Conservation (phyloP, 2,329 filamentous ascomycete species). For the Neofusicoccum kwambonambiense region DNA sequence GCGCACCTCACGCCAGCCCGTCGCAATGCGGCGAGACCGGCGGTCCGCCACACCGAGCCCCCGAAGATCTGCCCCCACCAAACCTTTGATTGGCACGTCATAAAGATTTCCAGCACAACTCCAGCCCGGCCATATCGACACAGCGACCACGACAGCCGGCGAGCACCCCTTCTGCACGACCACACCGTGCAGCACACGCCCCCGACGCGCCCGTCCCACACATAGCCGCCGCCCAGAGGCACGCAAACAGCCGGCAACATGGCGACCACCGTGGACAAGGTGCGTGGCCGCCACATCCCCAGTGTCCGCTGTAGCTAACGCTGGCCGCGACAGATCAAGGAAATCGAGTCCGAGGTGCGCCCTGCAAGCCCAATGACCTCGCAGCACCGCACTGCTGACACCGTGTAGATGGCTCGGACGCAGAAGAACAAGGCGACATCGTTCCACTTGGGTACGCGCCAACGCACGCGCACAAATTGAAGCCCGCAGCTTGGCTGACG, state of each 20-base stretch:
- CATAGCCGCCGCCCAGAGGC: neutral
- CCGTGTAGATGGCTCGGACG: slow-evolving; percentile 79
- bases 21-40: neutral
- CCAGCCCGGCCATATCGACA: neutral
- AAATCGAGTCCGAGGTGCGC: slow-evolving; percentile 88
- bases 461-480: neutral
- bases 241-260: slow-evolving; percentile 55
- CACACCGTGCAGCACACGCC: neutral
- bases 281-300: slow-evolving; percentile 40
- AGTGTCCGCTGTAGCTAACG: slow-evolving; percentile 36
- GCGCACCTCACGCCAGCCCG: neutral
- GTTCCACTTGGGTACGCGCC: slow-evolving; percentile 72
- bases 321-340: slow-evolving; percentile 71
- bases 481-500: slow-evolving; percentile 26
- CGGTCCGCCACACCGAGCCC: neutral
- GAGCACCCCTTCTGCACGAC: slow-evolving; percentile 18
- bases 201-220: neutral
- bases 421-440: slow-evolving; percentile 97
- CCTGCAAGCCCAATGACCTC: neutral
- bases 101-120: neutral
- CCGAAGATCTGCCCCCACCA: slow-evolving; percentile 6
- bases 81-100: slow-evolving; percentile 11
- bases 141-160: neutral
- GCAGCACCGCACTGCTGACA: slow-evolving; percentile 18
- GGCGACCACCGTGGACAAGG: slow-evolving; percentile 98